Base-by-base conservation (phyloP, 108 stramenopile species). In the Phaeodactylum tricornutum region DNA sequence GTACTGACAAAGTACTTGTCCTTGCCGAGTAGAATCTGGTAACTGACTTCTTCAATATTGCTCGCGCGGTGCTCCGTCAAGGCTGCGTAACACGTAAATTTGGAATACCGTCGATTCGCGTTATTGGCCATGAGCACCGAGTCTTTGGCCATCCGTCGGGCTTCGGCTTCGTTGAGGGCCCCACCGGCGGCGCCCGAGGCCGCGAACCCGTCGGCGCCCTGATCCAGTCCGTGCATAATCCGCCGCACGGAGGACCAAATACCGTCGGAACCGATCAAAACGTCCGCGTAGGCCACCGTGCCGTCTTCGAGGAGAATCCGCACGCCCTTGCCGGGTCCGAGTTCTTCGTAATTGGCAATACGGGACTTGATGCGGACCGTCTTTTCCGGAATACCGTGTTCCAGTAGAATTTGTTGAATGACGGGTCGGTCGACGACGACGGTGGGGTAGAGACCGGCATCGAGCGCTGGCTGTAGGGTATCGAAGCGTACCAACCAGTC, bases 341-440 rank as follows among this genome's bases (percentile, higher is more conserved):
- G 40, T 50, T 91, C 89, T 48, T 81, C 79, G 53, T 70, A 88
- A 7, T 47, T 43, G 38, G 74, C 50, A 48, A 92, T 80, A 22
- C 91, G 79, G 22, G 74, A 76, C 49, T 81, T 77, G 53, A 92
- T 92, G 2, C 91, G 74, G 4, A 92, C 86, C 2, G 91, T 92
- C 17, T 79, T 84, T 55, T 81, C 79, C 6, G 91, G 91, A 47
- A 92, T 67, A 34, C 91, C 91, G 50, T 92, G 67, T 29, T 84
- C 77, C 34, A 92, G 68, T 45, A 97, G 64, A 47, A 97, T 91
- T 64, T 92, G 87, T 79, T 97, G 96, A 67, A 97, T 93, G 40
- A 95, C 96, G 7, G 96, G 96, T 41, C 96, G 56, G 65, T 97
- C 94, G 27, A 97, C 89, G 2, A 97, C 96, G 12, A 95, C 93